These are phyloP conservation scores for Solanum ossicruentum DNA, from an alignment of 257 asterid genomes.

Conservation along the genomic window DNA sequence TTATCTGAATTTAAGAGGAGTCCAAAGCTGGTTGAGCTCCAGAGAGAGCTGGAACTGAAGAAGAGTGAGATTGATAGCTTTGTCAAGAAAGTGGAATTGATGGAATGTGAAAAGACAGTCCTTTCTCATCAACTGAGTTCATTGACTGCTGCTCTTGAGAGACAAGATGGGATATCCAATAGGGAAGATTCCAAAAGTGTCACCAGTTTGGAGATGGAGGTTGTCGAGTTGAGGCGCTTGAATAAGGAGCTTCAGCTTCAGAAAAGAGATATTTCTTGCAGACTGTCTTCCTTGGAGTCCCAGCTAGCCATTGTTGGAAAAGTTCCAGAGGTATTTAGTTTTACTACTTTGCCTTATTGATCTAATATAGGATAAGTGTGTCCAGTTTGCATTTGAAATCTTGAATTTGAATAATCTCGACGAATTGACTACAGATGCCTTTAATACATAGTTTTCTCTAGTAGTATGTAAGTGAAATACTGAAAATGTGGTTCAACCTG, in stretches of 20 bases:
- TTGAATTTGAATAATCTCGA: not conserved
- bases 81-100: slow-evolving; percentile 32
- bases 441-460: not conserved
- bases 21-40: slow-evolving; percentile 39
- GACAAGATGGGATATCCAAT: slow-evolving; percentile 18
- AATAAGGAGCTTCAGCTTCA: slow-evolving; percentile 94
- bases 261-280: slow-evolving; percentile 68
- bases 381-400: not conserved
- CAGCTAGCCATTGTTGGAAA: slow-evolving; percentile 30
- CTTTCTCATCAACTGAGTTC: slow-evolving; percentile 42
- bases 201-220: slow-evolving; percentile 56
- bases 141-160: slow-evolving; percentile 25
- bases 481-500: slow-evolving; percentile 1
- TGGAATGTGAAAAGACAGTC: slow-evolving; percentile 43
- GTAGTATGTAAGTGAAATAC: not conserved
- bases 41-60: slow-evolving; percentile 46
- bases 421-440: not conserved
- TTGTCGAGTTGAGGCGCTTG: slow-evolving; percentile 75
- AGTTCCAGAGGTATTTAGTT: slow-evolving; percentile 48
- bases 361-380: not conserved
- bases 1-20: slow-evolving; percentile 38
- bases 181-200: slow-evolving; percentile 17
- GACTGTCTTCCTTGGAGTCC: slow-evolving; percentile 56
- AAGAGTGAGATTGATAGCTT: slow-evolving; percentile 46
- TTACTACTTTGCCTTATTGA: not conserved